Percentiles rank a stretch among this genome's conserved stretches.
These are phyloP conservation scores for Apiospora sp. DNA, from an alignment of 2,329 filamentous ascomycete genomes.

Conservation along the genomic window DNA sequence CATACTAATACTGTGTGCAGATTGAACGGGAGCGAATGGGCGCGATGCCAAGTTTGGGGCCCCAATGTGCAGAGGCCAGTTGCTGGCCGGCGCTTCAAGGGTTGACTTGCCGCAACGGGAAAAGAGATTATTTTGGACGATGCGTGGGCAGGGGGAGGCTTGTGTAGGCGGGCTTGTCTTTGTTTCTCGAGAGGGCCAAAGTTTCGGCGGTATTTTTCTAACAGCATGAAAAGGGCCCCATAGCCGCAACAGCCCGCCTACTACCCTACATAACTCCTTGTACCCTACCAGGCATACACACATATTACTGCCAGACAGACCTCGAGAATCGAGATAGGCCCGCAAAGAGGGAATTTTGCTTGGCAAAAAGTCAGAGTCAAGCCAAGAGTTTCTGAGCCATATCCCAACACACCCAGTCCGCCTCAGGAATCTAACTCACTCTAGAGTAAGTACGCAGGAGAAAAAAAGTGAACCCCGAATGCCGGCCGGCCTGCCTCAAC, in stretches of 20 bases:
- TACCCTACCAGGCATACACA: background rate
- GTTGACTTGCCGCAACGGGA: slow-evolving; percentile 17
- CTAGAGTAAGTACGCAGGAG: background rate
- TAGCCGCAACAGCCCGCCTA: slow-evolving; percentile 6
- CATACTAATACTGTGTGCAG: background rate
- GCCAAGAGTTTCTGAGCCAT: slow-evolving; percentile 17
- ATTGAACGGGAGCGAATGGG: slow-evolving; percentile 19
- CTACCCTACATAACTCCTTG: background rate
- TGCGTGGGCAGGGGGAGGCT: background rate
- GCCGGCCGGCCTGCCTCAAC: background rate
- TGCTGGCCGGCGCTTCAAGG: slow-evolving; percentile 7
- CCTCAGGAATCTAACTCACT: background rate
- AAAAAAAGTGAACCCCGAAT: background rate
- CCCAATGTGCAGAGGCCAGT: slow-evolving; percentile 16
- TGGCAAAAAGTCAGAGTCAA: slow-evolving; percentile 15
- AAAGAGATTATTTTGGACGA: slow-evolving; percentile 17
- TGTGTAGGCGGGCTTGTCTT: background rate
- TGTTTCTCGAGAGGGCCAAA: slow-evolving; percentile 9
- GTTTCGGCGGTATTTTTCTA: slow-evolving; percentile 18
- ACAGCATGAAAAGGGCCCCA: background rate
- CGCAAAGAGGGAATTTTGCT: slow-evolving; percentile 7
- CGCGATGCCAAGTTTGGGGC: slow-evolving; percentile 21
- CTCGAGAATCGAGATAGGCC: slow-evolving; percentile 1
- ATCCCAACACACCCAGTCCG: background rate
- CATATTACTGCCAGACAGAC: background rate